Base-by-base conservation (phyloP, 2,329 filamentous ascomycete species). In the Dendryphion nanum region DNA sequence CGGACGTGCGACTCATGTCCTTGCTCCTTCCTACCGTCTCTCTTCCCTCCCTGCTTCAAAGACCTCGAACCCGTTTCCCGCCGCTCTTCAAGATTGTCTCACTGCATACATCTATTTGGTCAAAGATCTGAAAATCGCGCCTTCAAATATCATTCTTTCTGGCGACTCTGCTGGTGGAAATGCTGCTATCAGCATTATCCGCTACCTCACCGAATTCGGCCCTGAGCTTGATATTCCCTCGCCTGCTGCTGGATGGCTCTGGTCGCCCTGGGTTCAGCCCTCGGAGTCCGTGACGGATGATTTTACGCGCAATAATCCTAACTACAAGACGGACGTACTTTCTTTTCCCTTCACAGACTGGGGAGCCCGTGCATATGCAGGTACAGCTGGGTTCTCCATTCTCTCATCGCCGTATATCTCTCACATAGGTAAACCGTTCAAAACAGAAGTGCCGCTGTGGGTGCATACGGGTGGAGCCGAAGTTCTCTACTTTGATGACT, bases 151-250 rank as follows among this genome's bases (percentile, higher is more conserved):
- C 38, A 57, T 71, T 0, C 13, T 78, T 0, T 68, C 64, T 0
- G 75, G 75, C 4, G 75, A 78, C 50, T 72, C 68, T 21, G 74
- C 75, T 0, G 75, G 75, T 37, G 74, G 57, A 1, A 75, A 77
- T 45, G 53, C 73, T 8, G 62, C 56, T 0, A 61, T 76, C 16
- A 61, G 62, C 0, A 52, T 77, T 12, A 56, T 77, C 20, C 61
- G 73, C 14, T 77, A 77, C 47, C 45, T 78, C 4, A 37, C 50
- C 6, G 68, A 71, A 17, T 64, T 67, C 38, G 71, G 68, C 3
- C 26, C 46, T 2, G 48, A 57, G 4, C 33, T 65, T 2, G 51
- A 41, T 2, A 47, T 74, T 1, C 73, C 73, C 0, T 47, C 45
- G 0, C 73, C 73, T 0, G 47, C 45, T 0, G 65, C 64, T 4